Evolutionary conservation across 768 basidiomycete species (phyloP).

Genomic region (Lentinula boryana): DNA sequence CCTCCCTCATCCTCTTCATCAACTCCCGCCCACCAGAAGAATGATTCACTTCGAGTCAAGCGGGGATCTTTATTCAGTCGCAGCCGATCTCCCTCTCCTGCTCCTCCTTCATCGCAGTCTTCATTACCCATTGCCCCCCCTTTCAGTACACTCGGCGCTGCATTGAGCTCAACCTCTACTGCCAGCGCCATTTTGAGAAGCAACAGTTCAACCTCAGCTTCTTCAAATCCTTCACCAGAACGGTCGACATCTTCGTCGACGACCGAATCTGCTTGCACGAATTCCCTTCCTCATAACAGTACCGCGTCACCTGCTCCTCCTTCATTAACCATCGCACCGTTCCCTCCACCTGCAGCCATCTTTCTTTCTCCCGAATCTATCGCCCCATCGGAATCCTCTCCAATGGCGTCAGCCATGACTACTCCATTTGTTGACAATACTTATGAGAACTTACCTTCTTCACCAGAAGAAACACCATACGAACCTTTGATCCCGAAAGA

Average conservation of each 20-base stretch:
- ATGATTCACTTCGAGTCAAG: slow-evolving; percentile 7
- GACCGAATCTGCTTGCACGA: slow-evolving; percentile 1
- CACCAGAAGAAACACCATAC: slow-evolving; percentile 23
- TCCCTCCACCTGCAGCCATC: slow-evolving; percentile 6
- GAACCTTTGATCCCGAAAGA: slow-evolving; percentile 2
- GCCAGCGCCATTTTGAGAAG: slow-evolving; percentile 34
- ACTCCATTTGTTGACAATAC: slow-evolving; percentile 9
- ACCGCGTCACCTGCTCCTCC: not conserved
- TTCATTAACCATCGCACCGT: slow-evolving; percentile 10
- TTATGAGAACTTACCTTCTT: slow-evolving; percentile 40
- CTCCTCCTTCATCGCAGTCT: not conserved
- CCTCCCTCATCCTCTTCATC: slow-evolving; percentile 12
- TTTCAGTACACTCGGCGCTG: slow-evolving; percentile 40
- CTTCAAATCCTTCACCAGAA: not conserved
- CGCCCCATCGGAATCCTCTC: not conserved
- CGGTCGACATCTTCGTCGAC: slow-evolving; percentile 13
- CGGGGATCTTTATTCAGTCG: not conserved
- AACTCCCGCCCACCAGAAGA: slow-evolving; percentile 4
- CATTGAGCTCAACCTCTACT: slow-evolving; percentile 36
- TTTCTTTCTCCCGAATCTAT: not conserved
- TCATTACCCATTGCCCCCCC: slow-evolving; percentile 29
- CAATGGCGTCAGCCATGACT: not conserved
- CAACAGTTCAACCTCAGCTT: slow-evolving; percentile 1
- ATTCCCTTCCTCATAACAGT: not conserved
- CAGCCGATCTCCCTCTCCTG: slow-evolving; percentile 10